A percentile compares a stretch with the other conserved stretches of the same genome.
Evolutionary conservation across 805 yeast genomes (phyloP).

Genomic region (Saturnispora mendoncae): DNA sequence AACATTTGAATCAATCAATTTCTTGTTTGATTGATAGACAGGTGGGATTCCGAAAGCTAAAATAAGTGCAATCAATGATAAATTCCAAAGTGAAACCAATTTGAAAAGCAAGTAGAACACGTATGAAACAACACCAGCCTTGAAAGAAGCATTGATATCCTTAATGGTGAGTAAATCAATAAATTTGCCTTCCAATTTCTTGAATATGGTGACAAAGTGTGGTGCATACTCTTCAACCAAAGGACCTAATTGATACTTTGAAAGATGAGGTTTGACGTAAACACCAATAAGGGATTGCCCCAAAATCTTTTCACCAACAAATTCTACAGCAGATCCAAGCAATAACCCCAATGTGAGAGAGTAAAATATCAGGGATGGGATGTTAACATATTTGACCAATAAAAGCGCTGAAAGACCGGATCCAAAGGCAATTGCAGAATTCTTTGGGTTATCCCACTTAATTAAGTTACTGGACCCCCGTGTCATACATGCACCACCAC

Average conservation of each 20-base stretch:
- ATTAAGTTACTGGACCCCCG: slow-evolving; percentile 33
- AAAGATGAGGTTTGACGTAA: slow-evolving; percentile 62
- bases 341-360: slow-evolving; percentile 47
- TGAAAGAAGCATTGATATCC: slow-evolving; percentile 63
- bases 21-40: slow-evolving; percentile 63
- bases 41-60: slow-evolving; percentile 68
- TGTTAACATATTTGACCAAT: slow-evolving; percentile 53
- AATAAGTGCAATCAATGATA: slow-evolving; percentile 49
- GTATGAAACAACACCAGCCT: slow-evolving; percentile 60
- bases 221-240: slow-evolving; percentile 23
- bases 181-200: slow-evolving; percentile 41
- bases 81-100: slow-evolving; percentile 62
- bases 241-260: slow-evolving; percentile 26
- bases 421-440: slow-evolving; percentile 71
- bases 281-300: slow-evolving; percentile 78
- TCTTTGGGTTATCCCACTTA: slow-evolving; percentile 69
- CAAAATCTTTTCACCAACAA: slow-evolving; percentile 57
- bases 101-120: slow-evolving; percentile 64
- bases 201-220: slow-evolving; percentile 34
- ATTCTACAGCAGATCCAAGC: slow-evolving; percentile 67
- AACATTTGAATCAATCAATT: slow-evolving; percentile 63
- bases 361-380: slow-evolving; percentile 53
- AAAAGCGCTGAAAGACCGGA: slow-evolving; percentile 46
- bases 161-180: slow-evolving; percentile 58
- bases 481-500: slow-evolving; percentile 27